Evolutionary conservation across 306 rosid genomes (phyloP), one percentile per base, ranked within the genome.

Genomic region (Castanea crenata): DNA sequence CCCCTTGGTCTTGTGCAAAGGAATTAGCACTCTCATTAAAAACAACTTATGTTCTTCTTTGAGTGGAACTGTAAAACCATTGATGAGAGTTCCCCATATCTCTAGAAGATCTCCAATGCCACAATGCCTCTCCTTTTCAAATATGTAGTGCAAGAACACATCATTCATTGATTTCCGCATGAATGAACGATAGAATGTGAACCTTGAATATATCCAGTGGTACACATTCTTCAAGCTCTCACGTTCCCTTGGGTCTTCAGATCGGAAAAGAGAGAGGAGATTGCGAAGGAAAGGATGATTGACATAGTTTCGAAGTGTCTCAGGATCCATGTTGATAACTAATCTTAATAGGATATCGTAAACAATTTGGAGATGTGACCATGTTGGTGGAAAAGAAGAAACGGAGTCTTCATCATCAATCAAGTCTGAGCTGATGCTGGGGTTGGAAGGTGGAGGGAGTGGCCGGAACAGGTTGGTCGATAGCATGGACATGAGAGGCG

Each of bases 31-130:
- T 83, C 96, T 90, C 94, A 91, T 89, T 31, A 92, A 81, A 71
- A 92, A 95, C 85, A 90, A 55, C 84, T 88, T 91, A 88, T 92
- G 97, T 70, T 95, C 97, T 87, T 95, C 97, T 80, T 95, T 95
- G 6, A 92, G 81, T 3, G 97, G 99, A 78, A 95, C 92, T 2
- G 94, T 81, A 73, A 95, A 92, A 0, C 99, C 99, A 70, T 91
- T 90, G 34, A 91, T 89, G 56, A 94, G 90, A 77, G 91, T 90
- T 71, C 97, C 99, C 95, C 95, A 90, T 86, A 94, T 87, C 95
- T 94, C 97, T 71, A 94, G 95, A 90, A 94, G 83, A 44, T 94
- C 97, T 1, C 83, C 93, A 31, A 94, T 82, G 10, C 97, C 99
- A 49, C 87, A 73, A 68, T 88, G 93, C 83, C 80, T 87, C 64